These are phyloP conservation scores for Fusarium torreyae DNA, from an alignment of 2,329 filamentous ascomycete genomes.

Conservation along the genomic window DNA sequence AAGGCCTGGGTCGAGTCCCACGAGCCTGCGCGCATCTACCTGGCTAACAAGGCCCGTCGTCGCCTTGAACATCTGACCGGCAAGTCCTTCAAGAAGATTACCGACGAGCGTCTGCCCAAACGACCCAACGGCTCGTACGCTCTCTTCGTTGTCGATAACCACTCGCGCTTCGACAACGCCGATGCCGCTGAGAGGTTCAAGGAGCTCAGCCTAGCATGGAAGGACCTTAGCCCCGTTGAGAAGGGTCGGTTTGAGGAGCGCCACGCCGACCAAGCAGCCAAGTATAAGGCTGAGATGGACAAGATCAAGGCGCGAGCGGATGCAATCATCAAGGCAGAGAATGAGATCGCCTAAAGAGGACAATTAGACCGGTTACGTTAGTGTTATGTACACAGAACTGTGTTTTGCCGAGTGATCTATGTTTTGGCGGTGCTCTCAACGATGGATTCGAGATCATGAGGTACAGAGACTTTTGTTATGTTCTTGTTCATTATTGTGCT, in stretches of 20 bases:
- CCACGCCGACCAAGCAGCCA: slow-evolving; percentile 30
- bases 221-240: slow-evolving; percentile 57
- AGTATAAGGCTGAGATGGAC: slow-evolving; percentile 40
- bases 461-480: slow-evolving; percentile 26
- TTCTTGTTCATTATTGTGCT: slow-evolving; percentile 26
- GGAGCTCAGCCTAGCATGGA: slow-evolving; percentile 60
- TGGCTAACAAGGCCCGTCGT: slow-evolving; percentile 65
- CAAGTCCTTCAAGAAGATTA: slow-evolving; percentile 55
- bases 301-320: slow-evolving; percentile 53
- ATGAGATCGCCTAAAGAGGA: slow-evolving; percentile 30
- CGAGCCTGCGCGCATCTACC: slow-evolving; percentile 57
- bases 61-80: slow-evolving; percentile 53
- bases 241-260: slow-evolving; percentile 59
- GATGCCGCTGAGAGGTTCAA: slow-evolving; percentile 40
- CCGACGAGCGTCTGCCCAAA: slow-evolving; percentile 66
- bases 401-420: slow-evolving; percentile 5
- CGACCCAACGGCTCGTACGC: slow-evolving; percentile 52
- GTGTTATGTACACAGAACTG: slow-evolving; percentile 1
- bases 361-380: slow-evolving; percentile 16
- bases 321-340: slow-evolving; percentile 46
- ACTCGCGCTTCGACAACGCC: slow-evolving; percentile 49
- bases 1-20: slow-evolving; percentile 66
- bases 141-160: slow-evolving; percentile 59
- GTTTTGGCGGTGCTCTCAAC: slow-evolving; percentile 8
- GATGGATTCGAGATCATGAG: slow-evolving; percentile 17